A percentile compares a stretch with the other conserved stretches of the same genome.
phyloP scores from a whole-genome alignment of 768 basidiomycete genomes.

The Podaxis sp. region DNA sequence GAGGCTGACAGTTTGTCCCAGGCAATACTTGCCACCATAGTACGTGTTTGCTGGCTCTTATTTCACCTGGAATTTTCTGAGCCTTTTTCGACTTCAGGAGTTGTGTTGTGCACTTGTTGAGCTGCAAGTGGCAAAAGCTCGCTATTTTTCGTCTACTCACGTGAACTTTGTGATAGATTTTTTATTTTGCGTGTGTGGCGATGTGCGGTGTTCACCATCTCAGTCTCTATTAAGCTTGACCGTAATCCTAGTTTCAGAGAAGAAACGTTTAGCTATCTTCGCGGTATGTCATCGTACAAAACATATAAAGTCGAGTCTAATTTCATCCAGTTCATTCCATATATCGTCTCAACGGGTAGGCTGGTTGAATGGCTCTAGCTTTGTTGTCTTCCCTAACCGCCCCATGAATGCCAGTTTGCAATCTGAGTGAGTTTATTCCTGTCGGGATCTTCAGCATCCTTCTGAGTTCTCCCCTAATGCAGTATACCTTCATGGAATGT shows the following conservation, averaged over 20 bases:
- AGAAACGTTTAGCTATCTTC: not conserved
- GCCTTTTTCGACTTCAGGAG: not conserved
- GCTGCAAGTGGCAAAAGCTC: not conserved
- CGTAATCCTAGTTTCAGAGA: not conserved
- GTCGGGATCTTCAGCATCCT: not conserved
- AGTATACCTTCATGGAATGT: conserved; percentile 9
- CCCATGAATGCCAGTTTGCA: not conserved
- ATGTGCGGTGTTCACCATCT: not conserved
- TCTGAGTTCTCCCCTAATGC: not conserved
- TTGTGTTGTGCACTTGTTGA: not conserved
- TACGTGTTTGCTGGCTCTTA: not conserved
- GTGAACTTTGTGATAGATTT: not conserved
- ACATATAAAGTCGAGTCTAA: not conserved
- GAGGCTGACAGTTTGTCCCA: not conserved
- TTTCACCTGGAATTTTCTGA: not conserved
- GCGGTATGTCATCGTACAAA: not conserved
- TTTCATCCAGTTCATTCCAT: not conserved
- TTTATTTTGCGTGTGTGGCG: conserved; percentile 9
- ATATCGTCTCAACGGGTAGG: not conserved
- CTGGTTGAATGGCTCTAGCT: not conserved
- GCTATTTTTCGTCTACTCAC: too few relatives aligned
- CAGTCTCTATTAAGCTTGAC: not conserved
- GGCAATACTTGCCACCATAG: not conserved
- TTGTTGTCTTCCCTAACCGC: not conserved
- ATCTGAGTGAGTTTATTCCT: not conserved